These are phyloP conservation scores for Russula griseocarnosa DNA, from an alignment of 768 basidiomycete species.

Conservation along the genomic window DNA sequence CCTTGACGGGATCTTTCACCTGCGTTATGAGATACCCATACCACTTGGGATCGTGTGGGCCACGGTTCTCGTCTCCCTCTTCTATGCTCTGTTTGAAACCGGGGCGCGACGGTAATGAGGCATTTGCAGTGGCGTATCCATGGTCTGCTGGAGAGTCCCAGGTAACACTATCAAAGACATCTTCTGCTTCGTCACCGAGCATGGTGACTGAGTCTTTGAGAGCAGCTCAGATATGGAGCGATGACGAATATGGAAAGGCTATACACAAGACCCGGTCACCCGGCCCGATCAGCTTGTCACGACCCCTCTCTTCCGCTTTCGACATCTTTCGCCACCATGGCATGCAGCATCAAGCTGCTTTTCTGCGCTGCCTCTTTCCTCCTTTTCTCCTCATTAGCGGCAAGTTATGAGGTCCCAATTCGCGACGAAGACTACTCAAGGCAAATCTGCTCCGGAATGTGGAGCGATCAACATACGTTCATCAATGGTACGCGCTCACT, in stretches of 20 bases:
- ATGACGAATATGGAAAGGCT: background rate
- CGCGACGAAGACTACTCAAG: conserved; percentile 76
- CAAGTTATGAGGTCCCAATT: conserved; percentile 62
- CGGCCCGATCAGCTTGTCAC: conserved; percentile 7
- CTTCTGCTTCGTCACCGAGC: conserved; percentile 76
- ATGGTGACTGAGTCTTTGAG: conserved; percentile 37
- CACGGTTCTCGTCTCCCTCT: conserved; percentile 58
- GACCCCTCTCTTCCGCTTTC: conserved; percentile 11
- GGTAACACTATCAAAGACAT: conserved; percentile 87
- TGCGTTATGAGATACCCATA: conserved; percentile 78
- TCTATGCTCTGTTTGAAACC: conserved; percentile 80
- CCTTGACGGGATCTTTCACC: conserved; percentile 92
- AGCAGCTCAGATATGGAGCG: background rate
- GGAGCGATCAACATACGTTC: conserved; percentile 69
- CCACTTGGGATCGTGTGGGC: conserved; percentile 83
- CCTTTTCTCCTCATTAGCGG: conserved; percentile 25
- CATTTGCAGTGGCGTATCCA: conserved; percentile 42
- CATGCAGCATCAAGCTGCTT: conserved; percentile 20
- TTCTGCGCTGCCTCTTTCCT: conserved; percentile 30
- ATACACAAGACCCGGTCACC: background rate
- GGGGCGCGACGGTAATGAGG: conserved; percentile 49
- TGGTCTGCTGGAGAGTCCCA: conserved; percentile 76
- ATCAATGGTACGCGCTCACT: conserved; percentile 65
- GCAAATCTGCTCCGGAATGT: conserved; percentile 96
- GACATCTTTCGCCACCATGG: conserved; percentile 13